Conservation (phyloP, 2,329 filamentous ascomycete species). For the Conoideocrella luteorostrata region DNA sequence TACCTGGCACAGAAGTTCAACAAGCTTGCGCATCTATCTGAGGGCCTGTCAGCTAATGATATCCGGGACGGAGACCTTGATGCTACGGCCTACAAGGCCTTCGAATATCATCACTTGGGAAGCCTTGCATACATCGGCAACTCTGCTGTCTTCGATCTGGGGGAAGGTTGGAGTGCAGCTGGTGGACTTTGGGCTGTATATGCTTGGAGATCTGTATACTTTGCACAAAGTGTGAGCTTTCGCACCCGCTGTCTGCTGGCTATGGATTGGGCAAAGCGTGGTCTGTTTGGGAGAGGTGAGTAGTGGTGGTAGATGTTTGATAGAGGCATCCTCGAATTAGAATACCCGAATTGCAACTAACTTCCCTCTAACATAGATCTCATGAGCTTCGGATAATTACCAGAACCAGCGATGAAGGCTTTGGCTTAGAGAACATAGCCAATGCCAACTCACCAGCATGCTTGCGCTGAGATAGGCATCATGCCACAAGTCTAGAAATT, state of each 20-base stretch:
- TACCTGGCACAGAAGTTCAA: slow-evolving; percentile 94
- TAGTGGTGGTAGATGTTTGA: slow-evolving; percentile 13
- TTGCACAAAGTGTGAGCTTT: slow-evolving; percentile 93
- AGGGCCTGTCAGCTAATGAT: slow-evolving; percentile 71
- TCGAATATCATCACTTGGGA: slow-evolving; percentile 88
- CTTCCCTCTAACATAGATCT: slow-evolving; percentile 31
- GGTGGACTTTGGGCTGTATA: slow-evolving; percentile 92
- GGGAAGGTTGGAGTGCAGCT: slow-evolving; percentile 66
- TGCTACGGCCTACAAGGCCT: slow-evolving; percentile 86
- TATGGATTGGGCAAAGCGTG: slow-evolving; percentile 99
- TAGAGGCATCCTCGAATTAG: background rate
- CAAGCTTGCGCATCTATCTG: slow-evolving; percentile 71
- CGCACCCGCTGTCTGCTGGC: slow-evolving; percentile 81
- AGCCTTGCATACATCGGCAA: slow-evolving; percentile 94
- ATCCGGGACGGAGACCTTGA: slow-evolving; percentile 86
- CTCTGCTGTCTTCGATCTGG: slow-evolving; percentile 87
- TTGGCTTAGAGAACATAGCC: background rate
- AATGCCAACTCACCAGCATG: no score
- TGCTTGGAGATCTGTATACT: slow-evolving; percentile 93
- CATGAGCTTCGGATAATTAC: slow-evolving; percentile 40
- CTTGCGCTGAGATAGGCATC: no score
- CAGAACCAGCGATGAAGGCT: background rate
- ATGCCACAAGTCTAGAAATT: no score
- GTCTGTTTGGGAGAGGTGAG: slow-evolving; percentile 90
- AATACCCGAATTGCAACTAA: background rate